These are phyloP conservation scores for Poa pratensis DNA, from an alignment of 176 grass and related monocot species.

Conservation along the genomic window DNA sequence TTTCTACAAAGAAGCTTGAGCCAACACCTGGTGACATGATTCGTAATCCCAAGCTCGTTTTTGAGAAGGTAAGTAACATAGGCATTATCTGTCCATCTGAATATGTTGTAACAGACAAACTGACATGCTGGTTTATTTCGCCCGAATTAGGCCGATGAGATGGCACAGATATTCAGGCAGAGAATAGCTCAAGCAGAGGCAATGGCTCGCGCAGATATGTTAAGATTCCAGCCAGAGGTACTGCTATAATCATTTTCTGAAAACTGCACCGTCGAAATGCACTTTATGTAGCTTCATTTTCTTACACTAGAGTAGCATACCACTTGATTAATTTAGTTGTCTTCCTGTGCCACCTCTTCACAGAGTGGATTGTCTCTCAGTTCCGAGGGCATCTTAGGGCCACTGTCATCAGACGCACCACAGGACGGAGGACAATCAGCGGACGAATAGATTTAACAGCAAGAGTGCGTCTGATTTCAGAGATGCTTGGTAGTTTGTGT, in stretches of 20 bases:
- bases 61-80: conserved; percentile 67
- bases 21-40: conserved; percentile 99
- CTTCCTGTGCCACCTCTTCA: conserved; percentile 35
- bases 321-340: conserved; percentile 14
- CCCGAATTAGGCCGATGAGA: conserved; percentile 79
- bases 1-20: conserved; percentile 97
- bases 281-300: not conserved
- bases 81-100: not conserved
- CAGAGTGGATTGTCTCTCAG: conserved; percentile 91
- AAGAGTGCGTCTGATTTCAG: conserved; percentile 13
- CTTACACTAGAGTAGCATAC: not conserved
- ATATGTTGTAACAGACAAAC: conserved; percentile 10
- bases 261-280: not conserved
- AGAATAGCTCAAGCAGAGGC: conserved; percentile 95
- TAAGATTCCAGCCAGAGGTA: conserved; percentile 97
- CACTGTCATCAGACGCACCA: conserved; percentile 64
- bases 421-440: conserved; percentile 43
- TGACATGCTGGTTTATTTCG: conserved; percentile 34
- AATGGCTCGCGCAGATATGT: conserved; percentile 97
- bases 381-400: conserved; percentile 87
- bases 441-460: conserved; percentile 34
- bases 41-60: conserved; percentile 89
- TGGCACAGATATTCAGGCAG: conserved; percentile 99
- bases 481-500: conserved; percentile 10
- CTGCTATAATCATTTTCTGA: conserved; percentile 11